These are phyloP conservation scores for Vachellia pachyceras DNA, from an alignment of 306 rosid species.

Conservation along the genomic window DNA sequence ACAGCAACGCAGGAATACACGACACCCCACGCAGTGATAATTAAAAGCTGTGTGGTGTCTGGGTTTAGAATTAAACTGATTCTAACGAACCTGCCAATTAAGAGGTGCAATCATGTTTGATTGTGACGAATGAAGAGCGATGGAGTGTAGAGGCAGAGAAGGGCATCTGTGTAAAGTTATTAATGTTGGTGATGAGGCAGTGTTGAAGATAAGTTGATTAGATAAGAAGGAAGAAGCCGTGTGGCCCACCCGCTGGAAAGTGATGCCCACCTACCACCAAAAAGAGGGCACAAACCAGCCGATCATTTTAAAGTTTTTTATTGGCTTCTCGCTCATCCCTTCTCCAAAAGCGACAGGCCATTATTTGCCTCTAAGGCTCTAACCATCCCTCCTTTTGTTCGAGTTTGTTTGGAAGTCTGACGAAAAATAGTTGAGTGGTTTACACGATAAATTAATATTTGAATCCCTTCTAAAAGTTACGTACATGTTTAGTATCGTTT, in stretches of 20 bases:
- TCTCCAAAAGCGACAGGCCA: background rate
- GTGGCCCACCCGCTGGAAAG: background rate
- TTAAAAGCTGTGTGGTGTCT: background rate
- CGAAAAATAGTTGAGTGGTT: no score
- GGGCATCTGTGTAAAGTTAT: no score
- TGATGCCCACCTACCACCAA: background rate
- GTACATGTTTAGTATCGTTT: no score
- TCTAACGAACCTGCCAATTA: background rate
- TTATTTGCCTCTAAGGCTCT: no score
- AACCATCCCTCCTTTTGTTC: background rate
- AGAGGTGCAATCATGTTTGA: background rate
- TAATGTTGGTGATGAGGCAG: background rate
- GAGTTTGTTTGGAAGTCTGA: no score
- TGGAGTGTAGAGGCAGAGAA: background rate
- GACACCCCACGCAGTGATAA: background rate
- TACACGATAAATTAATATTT: no score
- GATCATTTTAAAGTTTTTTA: background rate
- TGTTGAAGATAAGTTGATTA: no score
- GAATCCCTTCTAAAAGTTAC: no score
- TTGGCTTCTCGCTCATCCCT: background rate
- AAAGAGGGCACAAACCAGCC: background rate
- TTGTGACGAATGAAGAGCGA: background rate
- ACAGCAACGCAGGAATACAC: background rate
- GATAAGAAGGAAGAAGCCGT: background rate
- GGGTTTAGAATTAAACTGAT: background rate